phyloP scores from a whole-genome alignment of 306 rosid species.

The Geum urbanum region DNA sequence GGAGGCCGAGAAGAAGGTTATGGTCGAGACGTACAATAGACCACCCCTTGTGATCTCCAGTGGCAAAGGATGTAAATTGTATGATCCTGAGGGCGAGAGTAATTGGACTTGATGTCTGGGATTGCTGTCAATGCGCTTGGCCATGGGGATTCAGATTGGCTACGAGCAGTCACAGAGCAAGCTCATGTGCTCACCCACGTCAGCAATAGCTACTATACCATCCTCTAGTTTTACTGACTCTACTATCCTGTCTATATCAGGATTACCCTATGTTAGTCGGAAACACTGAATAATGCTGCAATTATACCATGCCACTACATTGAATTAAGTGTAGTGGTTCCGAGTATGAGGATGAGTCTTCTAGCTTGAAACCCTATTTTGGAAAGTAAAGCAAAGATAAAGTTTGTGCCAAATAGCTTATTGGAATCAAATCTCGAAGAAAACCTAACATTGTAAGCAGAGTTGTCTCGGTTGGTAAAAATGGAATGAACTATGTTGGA shows the following conservation, averaged over 20 bases:
- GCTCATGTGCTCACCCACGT: slow-evolving; percentile 12
- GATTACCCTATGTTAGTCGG: not conserved
- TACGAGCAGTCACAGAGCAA: slow-evolving; percentile 16
- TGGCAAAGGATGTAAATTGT: slow-evolving; percentile 22
- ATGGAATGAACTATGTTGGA: no score
- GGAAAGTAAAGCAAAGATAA: not conserved
- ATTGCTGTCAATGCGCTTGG: slow-evolving; percentile 18
- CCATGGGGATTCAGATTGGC: slow-evolving; percentile 13
- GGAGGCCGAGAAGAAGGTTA: slow-evolving; percentile 14
- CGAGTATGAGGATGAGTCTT: no score
- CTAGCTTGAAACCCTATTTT: no score
- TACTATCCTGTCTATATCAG: no score
- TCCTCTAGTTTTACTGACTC: not conserved
- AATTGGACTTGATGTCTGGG: slow-evolving; percentile 16
- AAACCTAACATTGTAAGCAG: no score
- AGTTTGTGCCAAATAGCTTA: not conserved
- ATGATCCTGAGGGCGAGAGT: slow-evolving; percentile 16
- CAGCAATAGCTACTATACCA: slow-evolving; percentile 15
- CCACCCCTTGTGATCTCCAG: not conserved
- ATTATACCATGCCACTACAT: no score
- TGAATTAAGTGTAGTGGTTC: no score
- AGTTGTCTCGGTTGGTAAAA: no score
- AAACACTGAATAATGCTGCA: not conserved
- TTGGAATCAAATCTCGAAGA: no score
- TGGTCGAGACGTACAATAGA: slow-evolving; percentile 14